Base-by-base conservation (phyloP, 2,329 filamentous ascomycete genomes). In the Sporothrix sp. region DNA sequence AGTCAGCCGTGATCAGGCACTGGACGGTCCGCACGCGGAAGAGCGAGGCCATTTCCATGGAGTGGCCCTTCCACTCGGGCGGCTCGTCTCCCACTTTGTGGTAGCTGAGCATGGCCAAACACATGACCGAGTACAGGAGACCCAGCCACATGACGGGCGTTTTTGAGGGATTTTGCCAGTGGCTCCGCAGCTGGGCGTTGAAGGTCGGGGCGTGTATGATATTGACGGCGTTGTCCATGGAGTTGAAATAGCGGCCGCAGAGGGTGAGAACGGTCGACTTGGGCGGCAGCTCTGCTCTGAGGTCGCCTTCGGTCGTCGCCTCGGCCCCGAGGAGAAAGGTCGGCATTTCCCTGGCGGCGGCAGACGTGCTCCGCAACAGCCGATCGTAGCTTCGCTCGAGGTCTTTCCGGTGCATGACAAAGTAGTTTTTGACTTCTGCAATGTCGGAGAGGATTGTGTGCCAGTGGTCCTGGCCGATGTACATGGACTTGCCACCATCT, bases 401-500 rank as follows among this genome's bases (percentile, higher is more conserved):
- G 57, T 96, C 89, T 62, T 93, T 90, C 65, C 93, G 94, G 67
- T 96, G 88, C 32, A 76, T 80, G 16, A 71, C 69, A 61, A 95
- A 97, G 68, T 93, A 96, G 58, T 84, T 90, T 63, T 91, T 95
- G 23, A 98, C 91, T 69, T 98, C 93, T 9, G 87, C 75, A 56
- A 98, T 93, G 65, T 90, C 86, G 58, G 80, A 75, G 50, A 94
- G 69, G 48, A 94, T 79, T 35, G 83, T 80, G 59, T 86, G 83
- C 87, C 88, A 94, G 65, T 93, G 85, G 50, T 86, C 83, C 57
- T 88, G 84, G 51, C 87, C 88, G 55, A 91, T 72, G 63, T 93
- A 94, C 68, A 87, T 79, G 21, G 84, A 84, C 65, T 88, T 88
- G 50, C 80, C 82, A 60, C 85, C 85, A 61, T 85, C 85, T 20